These are phyloP conservation scores for Termitomyces sp. DNA, from an alignment of 768 basidiomycete species.

Conservation along the genomic window DNA sequence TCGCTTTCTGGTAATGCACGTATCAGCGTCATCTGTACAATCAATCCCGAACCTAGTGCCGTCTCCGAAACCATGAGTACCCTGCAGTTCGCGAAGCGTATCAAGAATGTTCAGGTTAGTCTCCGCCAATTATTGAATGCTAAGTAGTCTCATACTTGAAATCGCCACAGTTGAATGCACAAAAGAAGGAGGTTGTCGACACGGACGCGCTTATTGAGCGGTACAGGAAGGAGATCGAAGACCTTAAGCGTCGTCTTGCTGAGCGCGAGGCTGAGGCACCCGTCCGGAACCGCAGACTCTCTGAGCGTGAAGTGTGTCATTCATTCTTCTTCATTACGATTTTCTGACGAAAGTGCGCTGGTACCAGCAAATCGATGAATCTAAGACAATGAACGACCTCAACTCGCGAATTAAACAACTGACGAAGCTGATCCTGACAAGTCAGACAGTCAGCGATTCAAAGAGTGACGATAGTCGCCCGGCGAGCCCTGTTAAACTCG, in stretches of 20 bases:
- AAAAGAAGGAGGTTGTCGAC: conserved; percentile 92
- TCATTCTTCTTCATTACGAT: background rate
- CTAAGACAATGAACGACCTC: conserved; percentile 80
- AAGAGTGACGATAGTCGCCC: conserved; percentile 73
- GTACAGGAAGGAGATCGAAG: conserved; percentile 93
- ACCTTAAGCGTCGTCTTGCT: conserved; percentile 69
- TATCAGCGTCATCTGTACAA: conserved; percentile 93
- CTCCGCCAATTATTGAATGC: background rate
- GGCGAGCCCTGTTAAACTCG: conserved; percentile 80
- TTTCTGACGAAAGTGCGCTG: background rate
- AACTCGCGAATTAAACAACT: conserved; percentile 78
- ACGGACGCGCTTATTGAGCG: conserved; percentile 92
- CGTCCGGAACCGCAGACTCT: conserved; percentile 43
- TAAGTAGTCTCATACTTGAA: background rate
- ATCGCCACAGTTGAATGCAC: conserved; percentile 61
- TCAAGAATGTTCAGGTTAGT: conserved; percentile 81
- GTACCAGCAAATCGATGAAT: conserved; percentile 75
- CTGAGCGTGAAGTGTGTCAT: conserved; percentile 43
- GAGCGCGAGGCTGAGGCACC: conserved; percentile 68
- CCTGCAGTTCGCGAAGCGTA: conserved; percentile 84
- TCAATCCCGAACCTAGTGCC: conserved; percentile 81
- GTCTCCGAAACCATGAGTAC: conserved; percentile 86
- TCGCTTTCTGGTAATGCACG: conserved; percentile 94
- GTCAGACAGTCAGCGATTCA: conserved; percentile 72
- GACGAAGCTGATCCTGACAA: conserved; percentile 82